Base-by-base conservation (phyloP, 148 eudicot species). In the Arbutus unedo region DNA sequence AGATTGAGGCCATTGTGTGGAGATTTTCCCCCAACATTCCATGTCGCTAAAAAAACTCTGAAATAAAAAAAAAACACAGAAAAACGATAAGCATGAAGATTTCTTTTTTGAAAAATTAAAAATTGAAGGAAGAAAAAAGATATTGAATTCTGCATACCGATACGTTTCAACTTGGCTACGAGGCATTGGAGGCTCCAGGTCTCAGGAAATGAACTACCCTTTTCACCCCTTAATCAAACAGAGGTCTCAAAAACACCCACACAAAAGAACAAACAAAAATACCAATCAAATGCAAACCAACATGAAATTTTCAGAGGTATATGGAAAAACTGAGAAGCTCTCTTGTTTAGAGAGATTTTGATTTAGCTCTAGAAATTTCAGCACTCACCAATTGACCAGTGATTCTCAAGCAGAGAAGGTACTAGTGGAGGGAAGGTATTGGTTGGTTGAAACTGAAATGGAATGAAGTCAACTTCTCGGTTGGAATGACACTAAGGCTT, bases 1-100 rank as follows among this genome's bases (percentile, higher is more conserved):
- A 93, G 92, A 81, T 86, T 86, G 77, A 91, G 90, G 48, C 83
- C 86, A 81, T 44, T 81, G 7, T 83, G 84, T 44, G 96, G 96
- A 68, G 88, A 83, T 85, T 88, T 88, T 43, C 96, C 96, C 57
- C 92, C 94, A 0, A 93, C 92, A 81, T 93, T 93, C 93, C 96
- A 93, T 7, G 96, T 93, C 47, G 90, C 92, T 47, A 90, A 89
- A 79, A 90, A 90, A 76, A 90, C 83, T 83, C 96, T 93, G 19
- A 13, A 62, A 43, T 19, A 19, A 59, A 51, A 47, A 18, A 3
- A 48, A 54, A 11, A 19, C 49, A 13, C n/a, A 14, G 13, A 79
- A 55, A 57, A 77, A 71, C 7, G 9, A 74, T 49, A 70, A 67
- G 9, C 18, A 76, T 15, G 76, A 47, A 38, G 21, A 10, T 8